Evolutionary conservation across 257 asterid species (phyloP), one percentile per base, ranked within the genome.

Genomic region (Solanum acaule): DNA sequence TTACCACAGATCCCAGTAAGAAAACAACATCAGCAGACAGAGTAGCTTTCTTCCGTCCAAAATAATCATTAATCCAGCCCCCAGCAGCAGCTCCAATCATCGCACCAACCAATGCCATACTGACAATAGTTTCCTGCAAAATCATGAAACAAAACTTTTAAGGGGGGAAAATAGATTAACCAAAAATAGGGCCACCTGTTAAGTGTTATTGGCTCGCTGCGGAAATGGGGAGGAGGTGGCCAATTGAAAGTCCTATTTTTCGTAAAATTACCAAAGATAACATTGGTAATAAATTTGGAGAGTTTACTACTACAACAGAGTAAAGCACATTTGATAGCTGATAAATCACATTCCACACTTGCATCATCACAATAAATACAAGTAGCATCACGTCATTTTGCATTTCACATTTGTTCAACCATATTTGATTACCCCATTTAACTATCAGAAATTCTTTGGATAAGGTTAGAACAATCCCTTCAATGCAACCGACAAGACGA

Each of bases 91-190:
- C 98, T 91, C 99, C 99, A 81, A 97, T 89, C 40, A 96, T 94
- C 79, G 98, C 98, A 79, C 99, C 99, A 75, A 95, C 97, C 93
- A 96, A 87, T 87, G 99, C 98, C 99, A 95, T 96, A 92, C 99
- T 96, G 72, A 96, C 99, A n/a, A 96, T 95, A 71, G 99, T 96
- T 93, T 95, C 99, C 99, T 96, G 92, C 77, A 90, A 90, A 67
- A 27, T 88, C 84, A 37, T 73, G 71, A 86, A 42, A 33, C 42
- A n/a, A 42, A 83, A 87, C 73, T 35, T 20, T 25, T 25, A 67
- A 67, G n/a, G 25, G 15, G 6, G 29, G 6, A 27, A 61, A 86
- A 83, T 3, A 85, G 77, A 87, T 86, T 35, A 68, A 42, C 72
- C 38, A 44, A 49, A 67, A 67, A 46, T 67, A 33, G 49, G 34